These are phyloP conservation scores for Fusarium solani-melongenae DNA, from an alignment of 2,329 filamentous ascomycete species.

Conservation along the genomic window DNA sequence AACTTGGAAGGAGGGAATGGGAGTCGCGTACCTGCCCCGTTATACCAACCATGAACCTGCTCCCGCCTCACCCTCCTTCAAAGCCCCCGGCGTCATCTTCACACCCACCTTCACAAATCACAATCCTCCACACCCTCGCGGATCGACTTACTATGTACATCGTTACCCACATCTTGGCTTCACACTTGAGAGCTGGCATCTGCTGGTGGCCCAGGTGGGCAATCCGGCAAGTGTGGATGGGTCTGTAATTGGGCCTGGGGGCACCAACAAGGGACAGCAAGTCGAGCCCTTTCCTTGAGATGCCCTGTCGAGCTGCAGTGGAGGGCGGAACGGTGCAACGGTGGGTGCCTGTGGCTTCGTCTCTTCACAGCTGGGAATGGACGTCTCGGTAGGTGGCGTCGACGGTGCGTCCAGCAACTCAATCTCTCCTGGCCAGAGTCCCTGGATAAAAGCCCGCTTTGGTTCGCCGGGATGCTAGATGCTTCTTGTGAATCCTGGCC, in stretches of 20 bases:
- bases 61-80: not conserved
- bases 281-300: not conserved
- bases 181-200: not conserved
- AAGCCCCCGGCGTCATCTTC: constrained; percentile 33
- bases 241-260: not conserved
- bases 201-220: constrained; percentile 1
- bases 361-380: constrained; percentile 2
- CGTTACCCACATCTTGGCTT: constrained; percentile 19
- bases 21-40: not conserved
- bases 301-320: not conserved
- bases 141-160: constrained; percentile 3
- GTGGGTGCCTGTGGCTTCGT: constrained; percentile 27
- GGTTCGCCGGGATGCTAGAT: not conserved
- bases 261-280: not conserved
- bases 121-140: constrained; percentile 20
- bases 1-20: constrained; percentile 3
- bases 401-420: constrained; percentile 5
- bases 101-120: constrained; percentile 11
- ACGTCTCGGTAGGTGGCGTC: constrained; percentile 8
- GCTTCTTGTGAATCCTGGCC: constrained; percentile 8
- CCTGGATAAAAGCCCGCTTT: not conserved
- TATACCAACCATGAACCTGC: not conserved
- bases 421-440: not conserved
- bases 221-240: not conserved
- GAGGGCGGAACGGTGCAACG: constrained; percentile 10